Evolutionary conservation across 345 rosid species (phyloP).

Genomic region (Heritiera fomes): DNA sequence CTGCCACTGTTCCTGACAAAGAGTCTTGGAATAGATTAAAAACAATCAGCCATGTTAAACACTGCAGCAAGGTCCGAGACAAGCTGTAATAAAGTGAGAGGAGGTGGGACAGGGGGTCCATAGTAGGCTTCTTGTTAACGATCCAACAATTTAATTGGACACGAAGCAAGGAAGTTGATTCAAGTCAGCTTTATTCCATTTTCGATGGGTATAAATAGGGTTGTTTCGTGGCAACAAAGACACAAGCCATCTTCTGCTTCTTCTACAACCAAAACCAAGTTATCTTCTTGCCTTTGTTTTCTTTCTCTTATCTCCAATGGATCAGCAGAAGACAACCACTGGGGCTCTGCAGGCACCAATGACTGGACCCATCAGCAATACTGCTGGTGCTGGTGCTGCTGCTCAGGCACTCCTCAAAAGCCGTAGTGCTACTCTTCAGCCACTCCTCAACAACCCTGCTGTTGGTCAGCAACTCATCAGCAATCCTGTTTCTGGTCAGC

Average conservation of each 20-base stretch:
- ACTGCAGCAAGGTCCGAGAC: background rate
- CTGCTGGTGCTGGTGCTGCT: background rate
- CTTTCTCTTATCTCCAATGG: background rate
- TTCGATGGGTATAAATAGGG: constrained; percentile 41
- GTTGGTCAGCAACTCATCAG: background rate
- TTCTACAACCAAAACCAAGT: background rate
- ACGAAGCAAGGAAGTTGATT: constrained; percentile 66
- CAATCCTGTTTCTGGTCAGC: background rate
- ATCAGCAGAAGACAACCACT: background rate
- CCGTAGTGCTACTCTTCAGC: background rate
- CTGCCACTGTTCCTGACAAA: too few species aligned
- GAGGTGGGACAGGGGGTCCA: background rate
- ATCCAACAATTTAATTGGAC: constrained; percentile 33
- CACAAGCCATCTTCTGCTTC: constrained; percentile 17
- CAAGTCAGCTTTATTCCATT: constrained; percentile 30
- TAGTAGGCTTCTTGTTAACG: constrained; percentile 22
- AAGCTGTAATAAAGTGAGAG: background rate
- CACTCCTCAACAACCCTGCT: background rate
- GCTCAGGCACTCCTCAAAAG: constrained; percentile 12
- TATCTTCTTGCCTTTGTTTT: too few species aligned
- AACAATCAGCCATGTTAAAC: background rate
- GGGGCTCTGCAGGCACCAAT: background rate
- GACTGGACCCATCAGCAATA: background rate
- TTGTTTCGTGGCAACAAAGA: constrained; percentile 1
- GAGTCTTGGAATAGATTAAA: background rate